Base-by-base conservation (phyloP, 352 stramenopile genomes). In the Phytophthora pisi region DNA sequence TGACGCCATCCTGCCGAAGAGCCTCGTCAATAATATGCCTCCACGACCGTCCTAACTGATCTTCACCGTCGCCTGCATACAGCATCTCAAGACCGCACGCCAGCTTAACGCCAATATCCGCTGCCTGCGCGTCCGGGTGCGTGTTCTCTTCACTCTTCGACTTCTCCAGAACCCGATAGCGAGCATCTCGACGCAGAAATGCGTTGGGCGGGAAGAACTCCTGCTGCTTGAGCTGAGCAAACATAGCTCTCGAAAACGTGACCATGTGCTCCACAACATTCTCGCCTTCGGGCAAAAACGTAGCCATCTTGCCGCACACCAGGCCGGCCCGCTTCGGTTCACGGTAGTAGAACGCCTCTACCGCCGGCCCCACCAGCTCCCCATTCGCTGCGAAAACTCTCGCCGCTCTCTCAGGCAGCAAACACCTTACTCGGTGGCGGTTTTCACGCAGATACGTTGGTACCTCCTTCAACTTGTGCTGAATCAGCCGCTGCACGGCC, bases 141-240 rank as follows among this genome's bases (percentile, higher is more conserved):
- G 18, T 43, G 3, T 47, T 55, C 3, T 68, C 56, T 49, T 40
- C 67, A 56, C 18, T 69, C 6, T 36, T 58, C 4, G 24, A n/a
- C 10, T 5, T 63, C 45, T 67, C 43, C 13, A 63, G 38, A 26
- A 68, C 64, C 57, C 51, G 49, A 51, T 68, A 74, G n/a, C 60
- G 61, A 24, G 56, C 61, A 68, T 72, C 40, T 6, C 24, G 46
- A 28, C 10, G 15, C 24, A 79, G 61, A 60, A 95, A 95, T 20
- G 72, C 54, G 42, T 89, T 88, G 0, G 86, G 88, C 6, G 85
- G 66, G 54, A 75, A 81, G 55, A 95, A 93, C 23, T 79, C 59
- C 64, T 96, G 88, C 58, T 93, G 84, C 67, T 88, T 92, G 28
- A 95, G 68, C 70, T 95, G 84, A 23, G 88, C 88, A 54, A 90